Conservation (phyloP, 129 eudicot genomes). For the Heracleum sosnowskyi region DNA sequence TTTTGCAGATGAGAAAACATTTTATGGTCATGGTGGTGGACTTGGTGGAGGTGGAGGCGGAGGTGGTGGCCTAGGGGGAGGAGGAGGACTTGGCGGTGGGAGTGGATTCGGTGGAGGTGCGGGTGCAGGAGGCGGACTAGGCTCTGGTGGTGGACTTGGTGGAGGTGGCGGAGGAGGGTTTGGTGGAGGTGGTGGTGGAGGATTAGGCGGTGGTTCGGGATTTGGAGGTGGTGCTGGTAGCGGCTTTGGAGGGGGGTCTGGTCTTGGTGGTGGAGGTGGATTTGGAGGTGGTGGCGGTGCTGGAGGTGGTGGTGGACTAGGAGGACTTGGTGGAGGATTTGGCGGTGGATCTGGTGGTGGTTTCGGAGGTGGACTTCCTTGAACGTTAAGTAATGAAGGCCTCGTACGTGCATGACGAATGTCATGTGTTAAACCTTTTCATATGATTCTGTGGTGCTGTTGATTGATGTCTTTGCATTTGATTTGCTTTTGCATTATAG, state of each 20-base stretch:
- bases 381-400: neutral
- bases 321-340: conserved; percentile 17
- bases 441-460: neutral
- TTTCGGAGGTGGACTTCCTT: conserved; percentile 13
- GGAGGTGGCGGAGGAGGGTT: conserved; percentile 36
- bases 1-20: conserved; percentile 29
- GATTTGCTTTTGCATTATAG: neutral
- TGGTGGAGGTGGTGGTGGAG: conserved; percentile 30
- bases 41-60: conserved; percentile 9
- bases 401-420: neutral
- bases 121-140: conserved; percentile 24
- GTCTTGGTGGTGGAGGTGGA: conserved; percentile 9
- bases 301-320: conserved; percentile 10
- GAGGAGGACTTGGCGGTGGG: conserved; percentile 9
- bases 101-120: conserved; percentile 35
- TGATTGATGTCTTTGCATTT: neutral
- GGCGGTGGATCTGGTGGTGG: conserved; percentile 15
- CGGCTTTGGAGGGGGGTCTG: conserved; percentile 26
- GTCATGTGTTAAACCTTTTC: neutral
- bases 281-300: conserved; percentile 10
- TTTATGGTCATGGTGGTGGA: conserved; percentile 16
- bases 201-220: conserved; percentile 28
- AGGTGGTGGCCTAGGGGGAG: neutral
- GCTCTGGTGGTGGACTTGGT: conserved; percentile 29
- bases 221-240: conserved; percentile 28